phyloP scores from a whole-genome alignment of 306 rosid genomes.

The apple (Malus domestica) region DNA sequence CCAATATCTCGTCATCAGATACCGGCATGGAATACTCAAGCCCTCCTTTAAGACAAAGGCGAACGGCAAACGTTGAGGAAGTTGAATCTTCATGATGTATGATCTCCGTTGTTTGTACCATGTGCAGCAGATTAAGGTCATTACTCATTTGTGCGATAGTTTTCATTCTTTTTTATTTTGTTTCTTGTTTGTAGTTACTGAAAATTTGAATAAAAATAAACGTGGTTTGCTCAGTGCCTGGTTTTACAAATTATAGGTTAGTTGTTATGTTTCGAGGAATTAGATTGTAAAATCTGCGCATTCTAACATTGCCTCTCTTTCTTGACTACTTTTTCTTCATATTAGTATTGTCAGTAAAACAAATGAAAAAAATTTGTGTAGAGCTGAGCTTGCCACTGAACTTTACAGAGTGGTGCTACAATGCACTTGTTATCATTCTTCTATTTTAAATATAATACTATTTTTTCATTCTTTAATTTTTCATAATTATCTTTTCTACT shows the following conservation, averaged over 20 bases:
- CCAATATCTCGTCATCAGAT: constrained; percentile 43
- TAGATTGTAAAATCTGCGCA: too few species aligned
- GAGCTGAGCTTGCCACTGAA: too few species aligned
- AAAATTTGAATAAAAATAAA: background rate
- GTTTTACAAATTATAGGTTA: background rate
- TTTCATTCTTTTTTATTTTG: too few species aligned
- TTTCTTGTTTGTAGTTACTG: background rate
- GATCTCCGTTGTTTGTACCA: background rate
- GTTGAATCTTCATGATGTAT: constrained; percentile 33
- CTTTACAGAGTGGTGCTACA: too few species aligned
- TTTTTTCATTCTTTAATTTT: too few species aligned
- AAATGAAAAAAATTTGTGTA: too few species aligned
- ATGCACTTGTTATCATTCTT: too few species aligned
- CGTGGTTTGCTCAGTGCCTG: background rate
- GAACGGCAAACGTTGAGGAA: constrained; percentile 32
- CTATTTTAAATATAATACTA: too few species aligned
- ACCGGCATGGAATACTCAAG: constrained; percentile 35
- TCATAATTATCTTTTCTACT: too few species aligned
- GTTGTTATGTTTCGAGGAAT: background rate
- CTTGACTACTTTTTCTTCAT: too few species aligned
- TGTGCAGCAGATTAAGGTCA: background rate
- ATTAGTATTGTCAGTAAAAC: too few species aligned
- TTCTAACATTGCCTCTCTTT: too few species aligned
- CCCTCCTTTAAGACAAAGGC: constrained; percentile 49
- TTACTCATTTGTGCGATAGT: background rate